Percentiles rank a stretch among this genome's conserved stretches.
These are phyloP conservation scores for Podospora fimiseda DNA, from an alignment of 495 filamentous ascomycete species.

Conservation along the genomic window DNA sequence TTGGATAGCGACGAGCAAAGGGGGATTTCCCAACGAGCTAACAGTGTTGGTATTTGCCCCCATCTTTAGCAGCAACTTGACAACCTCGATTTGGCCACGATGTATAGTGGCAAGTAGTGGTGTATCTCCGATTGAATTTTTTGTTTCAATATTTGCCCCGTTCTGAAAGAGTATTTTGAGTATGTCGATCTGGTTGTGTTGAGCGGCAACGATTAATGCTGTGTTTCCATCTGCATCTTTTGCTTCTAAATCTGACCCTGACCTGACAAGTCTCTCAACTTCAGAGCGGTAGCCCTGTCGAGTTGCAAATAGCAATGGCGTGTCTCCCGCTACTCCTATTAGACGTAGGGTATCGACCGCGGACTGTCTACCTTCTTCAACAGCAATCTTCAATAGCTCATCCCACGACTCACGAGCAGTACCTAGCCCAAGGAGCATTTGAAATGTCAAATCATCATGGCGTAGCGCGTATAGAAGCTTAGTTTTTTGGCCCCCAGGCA, in stretches of 20 bases:
- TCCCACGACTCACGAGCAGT: no score
- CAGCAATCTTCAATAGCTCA: no score
- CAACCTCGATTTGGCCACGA: neutral
- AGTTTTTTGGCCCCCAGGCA: no score
- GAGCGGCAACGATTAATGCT: neutral
- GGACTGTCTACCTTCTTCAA: no score
- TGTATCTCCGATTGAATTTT: neutral
- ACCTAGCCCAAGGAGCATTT: no score
- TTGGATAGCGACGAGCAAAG: no score
- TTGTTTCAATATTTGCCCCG: neutral
- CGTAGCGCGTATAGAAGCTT: no score
- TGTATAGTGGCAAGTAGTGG: neutral
- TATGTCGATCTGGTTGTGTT: neutral
- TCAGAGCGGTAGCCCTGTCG: neutral
- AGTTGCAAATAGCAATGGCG: neutral
- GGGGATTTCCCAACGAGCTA: no score
- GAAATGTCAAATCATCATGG: no score
- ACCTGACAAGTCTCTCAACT: neutral
- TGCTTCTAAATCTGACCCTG: neutral
- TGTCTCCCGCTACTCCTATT: no score
- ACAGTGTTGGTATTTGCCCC: neutral
- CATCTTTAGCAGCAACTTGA: neutral
- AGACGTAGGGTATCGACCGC: no score
- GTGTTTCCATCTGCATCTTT: neutral
- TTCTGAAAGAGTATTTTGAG: neutral